Percentiles rank a stretch among this genome's conserved stretches.
phyloP scores from a whole-genome alignment of 306 rosid genomes.

The Inga laurina region DNA sequence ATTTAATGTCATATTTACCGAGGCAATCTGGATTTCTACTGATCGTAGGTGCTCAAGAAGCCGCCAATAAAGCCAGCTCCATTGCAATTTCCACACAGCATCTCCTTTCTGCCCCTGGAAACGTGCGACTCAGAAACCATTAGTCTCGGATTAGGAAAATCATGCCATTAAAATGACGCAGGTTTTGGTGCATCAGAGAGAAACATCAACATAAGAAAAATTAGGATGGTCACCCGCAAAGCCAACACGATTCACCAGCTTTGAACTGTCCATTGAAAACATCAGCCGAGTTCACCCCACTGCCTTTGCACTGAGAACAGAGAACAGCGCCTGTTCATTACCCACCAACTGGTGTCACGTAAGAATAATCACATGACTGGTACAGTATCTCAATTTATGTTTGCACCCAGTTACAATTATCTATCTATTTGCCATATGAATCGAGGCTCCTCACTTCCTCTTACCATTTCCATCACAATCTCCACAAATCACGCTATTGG shows the following conservation, averaged over 20 bases:
- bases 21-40: slow-evolving; percentile 26
- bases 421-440: slow-evolving; percentile 5
- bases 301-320: slow-evolving; percentile 63
- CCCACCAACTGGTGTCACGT: not conserved
- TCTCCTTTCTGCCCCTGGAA: slow-evolving; percentile 53
- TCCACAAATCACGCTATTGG: slow-evolving; percentile 71
- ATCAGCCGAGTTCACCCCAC: slow-evolving; percentile 57
- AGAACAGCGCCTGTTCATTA: slow-evolving; percentile 51
- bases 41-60: slow-evolving; percentile 59
- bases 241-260: slow-evolving; percentile 62
- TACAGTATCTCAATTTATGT: not conserved
- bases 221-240: slow-evolving; percentile 46
- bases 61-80: slow-evolving; percentile 62
- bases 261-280: slow-evolving; percentile 51
- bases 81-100: slow-evolving; percentile 61
- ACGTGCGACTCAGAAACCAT: not conserved
- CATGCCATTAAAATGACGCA: not conserved
- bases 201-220: not conserved
- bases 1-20: not conserved
- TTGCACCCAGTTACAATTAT: not conserved
- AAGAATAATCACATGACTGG: not conserved
- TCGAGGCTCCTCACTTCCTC: not conserved
- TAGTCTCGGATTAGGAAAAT: not conserved
- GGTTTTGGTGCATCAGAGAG: slow-evolving; percentile 2
- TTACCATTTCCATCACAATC: slow-evolving; percentile 89